Evolutionary conservation across 805 yeast genomes (phyloP).

Genomic region (Lipomyces spencermartinsiae): DNA sequence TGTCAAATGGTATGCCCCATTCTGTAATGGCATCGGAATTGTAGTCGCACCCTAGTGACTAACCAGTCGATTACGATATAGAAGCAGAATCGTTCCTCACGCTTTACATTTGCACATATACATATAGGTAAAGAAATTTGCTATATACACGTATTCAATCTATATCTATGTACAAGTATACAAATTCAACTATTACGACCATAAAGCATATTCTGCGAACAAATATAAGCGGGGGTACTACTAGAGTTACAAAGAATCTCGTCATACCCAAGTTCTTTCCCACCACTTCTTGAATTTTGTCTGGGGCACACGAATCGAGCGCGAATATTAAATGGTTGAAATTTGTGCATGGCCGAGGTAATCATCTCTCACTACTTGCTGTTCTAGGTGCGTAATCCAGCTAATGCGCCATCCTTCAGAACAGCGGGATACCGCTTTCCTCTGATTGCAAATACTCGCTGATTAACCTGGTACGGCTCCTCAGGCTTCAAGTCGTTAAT

Average conservation of each 20-base stretch:
- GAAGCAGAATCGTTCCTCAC: not conserved
- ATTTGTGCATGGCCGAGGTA: not conserved
- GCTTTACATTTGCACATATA: not conserved
- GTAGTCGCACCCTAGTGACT: too few species aligned
- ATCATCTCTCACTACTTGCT: not conserved
- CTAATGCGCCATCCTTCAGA: constrained; percentile 27
- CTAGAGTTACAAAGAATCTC: not conserved
- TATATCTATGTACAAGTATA: constrained; percentile 2
- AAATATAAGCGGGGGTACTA: not conserved
- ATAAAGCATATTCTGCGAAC: not conserved
- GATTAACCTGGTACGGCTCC: constrained; percentile 91
- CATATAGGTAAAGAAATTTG: not conserved
- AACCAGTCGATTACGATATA: too few species aligned
- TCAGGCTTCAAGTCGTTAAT: constrained; percentile 90
- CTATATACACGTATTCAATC: constrained; percentile 1
- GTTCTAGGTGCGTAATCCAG: constrained; percentile 10
- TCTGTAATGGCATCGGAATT: too few species aligned
- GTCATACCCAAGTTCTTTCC: not conserved
- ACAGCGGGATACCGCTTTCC: constrained; percentile 97
- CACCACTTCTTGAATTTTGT: not conserved
- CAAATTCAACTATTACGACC: not conserved
- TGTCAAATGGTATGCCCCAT: too few species aligned
- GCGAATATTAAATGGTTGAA: not conserved
- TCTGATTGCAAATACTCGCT: constrained; percentile 86
- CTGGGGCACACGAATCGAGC: not conserved